These are phyloP conservation scores for Eleusine indica DNA, from an alignment of 176 grass and related monocot species.

Conservation along the genomic window DNA sequence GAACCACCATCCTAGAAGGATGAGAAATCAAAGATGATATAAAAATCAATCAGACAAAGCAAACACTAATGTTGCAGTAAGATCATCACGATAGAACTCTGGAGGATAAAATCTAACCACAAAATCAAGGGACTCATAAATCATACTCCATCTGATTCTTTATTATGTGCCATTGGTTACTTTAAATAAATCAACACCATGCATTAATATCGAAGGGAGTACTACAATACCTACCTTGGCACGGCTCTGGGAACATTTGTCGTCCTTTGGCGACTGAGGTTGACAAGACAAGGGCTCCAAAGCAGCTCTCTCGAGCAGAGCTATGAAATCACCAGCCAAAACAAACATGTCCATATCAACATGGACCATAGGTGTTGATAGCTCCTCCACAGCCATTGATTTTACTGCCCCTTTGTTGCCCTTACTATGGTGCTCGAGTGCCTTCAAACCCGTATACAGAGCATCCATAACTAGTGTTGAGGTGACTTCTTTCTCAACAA, in stretches of 20 bases:
- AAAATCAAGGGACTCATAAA: conserved; percentile 14
- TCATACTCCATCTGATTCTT: background rate
- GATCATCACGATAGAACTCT: conserved; percentile 10
- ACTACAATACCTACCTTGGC: conserved; percentile 57
- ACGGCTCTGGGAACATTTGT: conserved; percentile 80
- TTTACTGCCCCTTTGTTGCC: conserved; percentile 61
- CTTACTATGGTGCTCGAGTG: conserved; percentile 68
- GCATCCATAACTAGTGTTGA: conserved; percentile 90
- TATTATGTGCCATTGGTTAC: background rate
- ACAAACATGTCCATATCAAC: conserved; percentile 79
- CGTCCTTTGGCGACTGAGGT: conserved; percentile 74
- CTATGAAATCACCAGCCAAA: conserved; percentile 83
- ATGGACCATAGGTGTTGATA: conserved; percentile 64
- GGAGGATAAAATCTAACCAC: conserved; percentile 21
- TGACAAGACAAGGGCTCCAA: conserved; percentile 73
- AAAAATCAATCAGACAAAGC: conserved; percentile 13
- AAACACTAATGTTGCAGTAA: conserved; percentile 3
- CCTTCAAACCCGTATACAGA: conserved; percentile 73
- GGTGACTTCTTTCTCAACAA: conserved; percentile 87
- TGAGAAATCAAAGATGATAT: conserved; percentile 13
- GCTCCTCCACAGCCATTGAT: conserved; percentile 55
- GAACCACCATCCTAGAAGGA: conserved; percentile 78
- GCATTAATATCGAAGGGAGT: background rate
- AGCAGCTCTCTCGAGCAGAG: conserved; percentile 68
- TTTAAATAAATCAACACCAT: background rate